These are phyloP conservation scores for Amaranthus palmeri DNA, from an alignment of 148 eudicot genomes.

Conservation along the genomic window DNA sequence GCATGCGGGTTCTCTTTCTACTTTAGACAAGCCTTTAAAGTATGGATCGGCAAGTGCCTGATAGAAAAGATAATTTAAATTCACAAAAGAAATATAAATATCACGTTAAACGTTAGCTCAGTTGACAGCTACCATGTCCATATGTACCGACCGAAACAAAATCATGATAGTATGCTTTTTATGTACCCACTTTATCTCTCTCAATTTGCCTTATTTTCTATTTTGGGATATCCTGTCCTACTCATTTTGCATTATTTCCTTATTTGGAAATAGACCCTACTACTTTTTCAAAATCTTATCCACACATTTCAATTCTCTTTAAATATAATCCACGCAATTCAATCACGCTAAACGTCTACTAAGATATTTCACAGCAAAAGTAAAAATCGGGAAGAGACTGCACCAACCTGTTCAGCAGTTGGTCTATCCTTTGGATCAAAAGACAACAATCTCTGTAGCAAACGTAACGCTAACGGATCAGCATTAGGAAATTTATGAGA, in stretches of 20 bases:
- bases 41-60: conserved; percentile 78
- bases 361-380: no score
- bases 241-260: no score
- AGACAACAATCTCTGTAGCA: conserved; percentile 62
- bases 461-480: conserved; percentile 57
- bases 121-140: neutral
- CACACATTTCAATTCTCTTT: no score
- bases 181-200: neutral
- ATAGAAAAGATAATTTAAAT: neutral
- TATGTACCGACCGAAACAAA: neutral
- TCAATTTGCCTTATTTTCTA: no score
- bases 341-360: no score
- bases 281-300: no score
- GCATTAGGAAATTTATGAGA: conserved; percentile 59
- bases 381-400: neutral
- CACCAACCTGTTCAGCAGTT: conserved; percentile 67
- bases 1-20: conserved; percentile 74
- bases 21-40: conserved; percentile 65
- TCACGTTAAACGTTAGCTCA: neutral
- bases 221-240: no score
- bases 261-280: no score
- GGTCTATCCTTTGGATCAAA: conserved; percentile 92
- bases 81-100: neutral
- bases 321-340: no score
- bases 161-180: neutral